Percentiles rank a stretch among this genome's conserved stretches.
phyloP scores from a whole-genome alignment of 176 grass and related monocot species.

The Hyparrhenia diplandra region DNA sequence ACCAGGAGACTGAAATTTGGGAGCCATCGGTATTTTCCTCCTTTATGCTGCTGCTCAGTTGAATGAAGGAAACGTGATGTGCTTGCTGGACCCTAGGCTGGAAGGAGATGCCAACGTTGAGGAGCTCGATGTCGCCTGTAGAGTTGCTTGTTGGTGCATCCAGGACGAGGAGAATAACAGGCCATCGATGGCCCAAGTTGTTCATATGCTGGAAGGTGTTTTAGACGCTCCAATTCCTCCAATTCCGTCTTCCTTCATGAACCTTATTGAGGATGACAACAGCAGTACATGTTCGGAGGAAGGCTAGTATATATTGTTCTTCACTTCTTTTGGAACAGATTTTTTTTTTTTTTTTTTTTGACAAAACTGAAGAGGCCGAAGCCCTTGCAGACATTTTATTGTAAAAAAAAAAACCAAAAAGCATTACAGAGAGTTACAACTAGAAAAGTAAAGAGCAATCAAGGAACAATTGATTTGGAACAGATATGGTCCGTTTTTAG shows the following conservation, averaged over 20 bases:
- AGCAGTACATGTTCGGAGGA: background rate
- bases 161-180: background rate
- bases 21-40: background rate
- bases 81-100: background rate
- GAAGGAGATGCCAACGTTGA: background rate
- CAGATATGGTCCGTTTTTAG: no score
- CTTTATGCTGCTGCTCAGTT: background rate
- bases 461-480: no score
- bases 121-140: background rate
- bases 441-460: no score
- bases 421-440: no score
- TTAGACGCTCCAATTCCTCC: background rate
- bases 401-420: no score
- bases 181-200: background rate
- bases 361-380: no score
- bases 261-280: background rate
- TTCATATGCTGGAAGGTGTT: background rate
- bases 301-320: no score
- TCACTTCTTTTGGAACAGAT: no score
- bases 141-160: constrained; percentile 3
- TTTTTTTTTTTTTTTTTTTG: no score
- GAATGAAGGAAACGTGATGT: background rate
- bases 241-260: background rate
- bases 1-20: background rate
- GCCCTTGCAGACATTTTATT: no score